Base-by-base conservation (phyloP, 164 flowering plant species). In the Umbilicus rupestris region DNA sequence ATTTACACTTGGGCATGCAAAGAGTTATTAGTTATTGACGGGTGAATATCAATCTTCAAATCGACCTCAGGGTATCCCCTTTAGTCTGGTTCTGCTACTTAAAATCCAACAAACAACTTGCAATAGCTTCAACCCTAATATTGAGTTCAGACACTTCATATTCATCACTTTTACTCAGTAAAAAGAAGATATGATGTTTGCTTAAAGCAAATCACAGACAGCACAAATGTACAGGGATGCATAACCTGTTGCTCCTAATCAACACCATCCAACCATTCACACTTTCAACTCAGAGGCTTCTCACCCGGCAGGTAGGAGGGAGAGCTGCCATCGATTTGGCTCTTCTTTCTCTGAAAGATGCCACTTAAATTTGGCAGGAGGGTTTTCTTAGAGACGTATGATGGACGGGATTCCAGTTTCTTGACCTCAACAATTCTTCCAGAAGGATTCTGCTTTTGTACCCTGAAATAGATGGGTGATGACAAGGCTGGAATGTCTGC, bases 271-370 rank as follows among this genome's bases (percentile, higher is more conserved):
- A 28, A 55, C 33, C 4, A 55, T 28, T 26, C 33, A 14, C 60
- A 55, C 58, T 24, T 20, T 10, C 33, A 55, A 28, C 28, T 28
- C 37, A 3, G 5, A n/a, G 29, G 81, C 42, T 78, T 80, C 83
- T 86, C 90, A n/a, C 90, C 88, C 4, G 92, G 87, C 15, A 87
- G 81, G 71, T 82, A 85, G 45, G 91, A 87, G 24, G 83, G 87
- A 8, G 88, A 83, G 31, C 85, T 84, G 37, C 84, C 86, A 31
- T 81, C 84, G 4, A 76, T 73, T 35, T 78, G 87, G 66, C 72
- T 81, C 75, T 81, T 90, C 75, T 79, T 93, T 72, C 81, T 75
- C 19, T 78, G 78, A 47, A 94, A 91, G 33, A 94, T 85, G 17
- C 90, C 84, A 37, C 89, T 84, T 49, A 94, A 39, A 68, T 41